Conservation (phyloP, 2,329 filamentous ascomycete genomes). For the Tolypocladium amazonense region DNA sequence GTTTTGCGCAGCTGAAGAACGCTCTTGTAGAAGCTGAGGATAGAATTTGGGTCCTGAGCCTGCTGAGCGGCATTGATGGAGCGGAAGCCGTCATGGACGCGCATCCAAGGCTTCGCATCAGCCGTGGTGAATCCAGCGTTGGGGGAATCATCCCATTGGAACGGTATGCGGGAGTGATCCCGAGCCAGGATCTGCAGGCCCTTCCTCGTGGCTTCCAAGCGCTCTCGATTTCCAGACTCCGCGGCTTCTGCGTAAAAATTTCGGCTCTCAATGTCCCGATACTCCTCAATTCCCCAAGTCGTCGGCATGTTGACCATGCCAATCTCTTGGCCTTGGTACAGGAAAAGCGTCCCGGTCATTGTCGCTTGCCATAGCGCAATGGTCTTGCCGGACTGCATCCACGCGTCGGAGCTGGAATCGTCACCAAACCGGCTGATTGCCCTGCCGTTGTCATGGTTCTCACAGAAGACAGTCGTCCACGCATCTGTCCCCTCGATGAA, state of each 20-base stretch:
- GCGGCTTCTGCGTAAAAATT: slow-evolving; percentile 39
- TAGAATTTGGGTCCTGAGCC: slow-evolving; percentile 29
- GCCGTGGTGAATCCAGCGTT: slow-evolving; percentile 50
- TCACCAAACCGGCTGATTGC: slow-evolving; percentile 40
- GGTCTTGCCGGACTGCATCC: slow-evolving; percentile 37
- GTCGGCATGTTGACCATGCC: slow-evolving; percentile 47
- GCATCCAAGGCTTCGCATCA: slow-evolving; percentile 51
- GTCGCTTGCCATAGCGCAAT: slow-evolving; percentile 38
- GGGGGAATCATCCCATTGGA: slow-evolving; percentile 50
- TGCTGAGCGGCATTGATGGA: slow-evolving; percentile 46
- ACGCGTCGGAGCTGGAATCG: slow-evolving; percentile 29
- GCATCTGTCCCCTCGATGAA: slow-evolving; percentile 38
- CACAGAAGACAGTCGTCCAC: slow-evolving; percentile 50
- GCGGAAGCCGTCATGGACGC: slow-evolving; percentile 47
- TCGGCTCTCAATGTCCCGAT: slow-evolving; percentile 41
- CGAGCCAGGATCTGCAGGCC: slow-evolving; percentile 47
- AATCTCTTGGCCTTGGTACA: slow-evolving; percentile 53
- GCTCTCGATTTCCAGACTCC: slow-evolving; percentile 21
- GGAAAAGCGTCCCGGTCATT: slow-evolving; percentile 42
- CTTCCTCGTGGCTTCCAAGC: slow-evolving; percentile 34
- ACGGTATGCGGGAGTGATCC: slow-evolving; percentile 54
- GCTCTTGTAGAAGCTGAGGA: slow-evolving; percentile 49
- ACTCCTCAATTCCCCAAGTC: slow-evolving; percentile 39
- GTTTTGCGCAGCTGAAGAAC: slow-evolving; percentile 40
- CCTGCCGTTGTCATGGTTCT: slow-evolving; percentile 54